Base-by-base conservation (phyloP, 305 asterid genomes). In the Fraxinus sp. region DNA sequence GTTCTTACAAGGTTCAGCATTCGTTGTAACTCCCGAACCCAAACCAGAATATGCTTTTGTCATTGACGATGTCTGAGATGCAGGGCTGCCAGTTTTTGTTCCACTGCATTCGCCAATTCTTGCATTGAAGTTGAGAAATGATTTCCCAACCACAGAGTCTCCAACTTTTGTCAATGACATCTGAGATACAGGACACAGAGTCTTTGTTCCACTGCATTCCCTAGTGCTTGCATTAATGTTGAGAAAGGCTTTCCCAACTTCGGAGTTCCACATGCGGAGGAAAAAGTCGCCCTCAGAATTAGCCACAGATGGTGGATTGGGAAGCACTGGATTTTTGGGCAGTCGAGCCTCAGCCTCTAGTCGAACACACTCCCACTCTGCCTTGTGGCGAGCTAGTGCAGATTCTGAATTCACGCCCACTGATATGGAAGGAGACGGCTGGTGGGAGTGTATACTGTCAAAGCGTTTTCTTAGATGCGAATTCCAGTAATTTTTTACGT, bases 401-500 rank as follows among this genome's bases (percentile, higher is more conserved):
- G 86, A 86, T 72, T 79, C 86, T 26, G 81, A 55, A 55, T 86
- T 84, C 28, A 57, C 35, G 35, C 82, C 86, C 55, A 3, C 76
- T 7, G 88, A 84, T 66, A 78, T 84, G 20, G 85, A 80, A 70
- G 87, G 55, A 4, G 87, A 71, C 7, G 86, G 85, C 70, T 75
- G 87, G 71, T 86, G 10, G 64, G 57, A 77, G 32, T 3, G 70
- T 79, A 80, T 43, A 18, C 26, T 75, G 37, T 30, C 18, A 36
- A 84, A 49, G 22, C 91, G 92, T 77, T 88, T 91, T 88, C 87
- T 89, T 84, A 93, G 66, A 86, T 86, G 92, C 0, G 96, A 86
- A 90, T 93, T 93, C 95, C 95, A 93, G 84, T 87, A 90, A 32
- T 93, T 93, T 88, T 93, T 93, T 16, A 93, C 79, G 49, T 93